A percentile compares a stretch with the other conserved stretches of the same genome.
These are phyloP conservation scores for Cyathus striatus DNA, from an alignment of 768 basidiomycete genomes.

Conservation along the genomic window DNA sequence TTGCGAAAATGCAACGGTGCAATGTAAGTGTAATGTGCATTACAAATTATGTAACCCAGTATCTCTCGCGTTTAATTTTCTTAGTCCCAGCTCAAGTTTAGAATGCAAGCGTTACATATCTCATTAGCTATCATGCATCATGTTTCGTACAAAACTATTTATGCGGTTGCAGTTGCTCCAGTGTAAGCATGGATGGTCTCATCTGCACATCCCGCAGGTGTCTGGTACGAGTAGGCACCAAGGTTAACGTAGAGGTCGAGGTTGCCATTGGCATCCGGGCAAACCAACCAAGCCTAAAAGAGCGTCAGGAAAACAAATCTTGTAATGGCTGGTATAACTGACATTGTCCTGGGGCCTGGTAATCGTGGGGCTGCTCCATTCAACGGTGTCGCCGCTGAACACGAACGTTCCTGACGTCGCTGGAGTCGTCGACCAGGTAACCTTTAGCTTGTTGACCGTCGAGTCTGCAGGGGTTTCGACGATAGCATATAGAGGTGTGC, in stretches of 20 bases:
- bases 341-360: conserved; percentile 48
- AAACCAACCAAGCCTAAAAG: conserved; percentile 49
- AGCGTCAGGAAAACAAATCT: conserved; percentile 1
- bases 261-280: conserved; percentile 41
- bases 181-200: conserved; percentile 60
- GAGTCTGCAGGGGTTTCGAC: conserved; percentile 43
- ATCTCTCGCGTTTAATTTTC: no score
- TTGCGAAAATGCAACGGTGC: no score
- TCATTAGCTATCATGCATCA: no score
- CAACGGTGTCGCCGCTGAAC: conserved; percentile 54
- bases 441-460: conserved; percentile 39
- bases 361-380: conserved; percentile 49
- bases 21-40: no score
- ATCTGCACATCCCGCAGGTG: conserved; percentile 55
- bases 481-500: conserved; percentile 41
- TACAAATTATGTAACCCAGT: no score
- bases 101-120: no score
- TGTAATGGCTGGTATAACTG: conserved; percentile 11
- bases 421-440: conserved; percentile 44
- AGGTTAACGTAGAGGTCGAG: conserved; percentile 47
- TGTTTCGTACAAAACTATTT: no score
- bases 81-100: no score
- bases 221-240: conserved; percentile 47
- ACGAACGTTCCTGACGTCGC: conserved; percentile 45
- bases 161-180: conserved; percentile 41